Evolutionary conservation across 257 asterid genomes (phyloP).

Genomic region (Plantago elongata): DNA sequence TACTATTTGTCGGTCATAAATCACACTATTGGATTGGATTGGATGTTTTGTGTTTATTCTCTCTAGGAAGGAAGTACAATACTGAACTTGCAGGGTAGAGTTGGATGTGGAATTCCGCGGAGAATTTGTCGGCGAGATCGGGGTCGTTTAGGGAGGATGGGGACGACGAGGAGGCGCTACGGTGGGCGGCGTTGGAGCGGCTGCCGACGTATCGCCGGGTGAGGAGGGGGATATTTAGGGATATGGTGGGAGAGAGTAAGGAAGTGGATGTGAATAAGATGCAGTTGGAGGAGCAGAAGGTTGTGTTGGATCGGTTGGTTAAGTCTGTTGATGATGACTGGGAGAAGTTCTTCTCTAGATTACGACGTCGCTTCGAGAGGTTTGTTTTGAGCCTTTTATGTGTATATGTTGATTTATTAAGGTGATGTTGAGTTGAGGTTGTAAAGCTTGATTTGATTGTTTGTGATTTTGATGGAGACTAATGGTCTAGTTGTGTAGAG

Average conservation of each 20-base stretch:
- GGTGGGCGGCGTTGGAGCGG: conserved; percentile 98
- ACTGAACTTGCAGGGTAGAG: too few relatives aligned
- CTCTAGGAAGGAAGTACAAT: too few relatives aligned
- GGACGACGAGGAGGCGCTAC: conserved; percentile 92
- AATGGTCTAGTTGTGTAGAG: neutral
- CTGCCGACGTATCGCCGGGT: conserved; percentile 86
- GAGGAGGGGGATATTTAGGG: conserved; percentile 71
- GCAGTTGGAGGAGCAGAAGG: conserved; percentile 48
- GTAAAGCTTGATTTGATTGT: neutral
- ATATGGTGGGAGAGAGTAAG: conserved; percentile 61
- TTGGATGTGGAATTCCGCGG: conserved; percentile 84
- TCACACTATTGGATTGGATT: too few relatives aligned
- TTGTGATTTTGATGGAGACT: neutral
- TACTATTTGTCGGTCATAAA: too few relatives aligned
- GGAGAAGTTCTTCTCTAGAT: conserved; percentile 72
- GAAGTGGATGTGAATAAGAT: conserved; percentile 68
- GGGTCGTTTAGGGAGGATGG: conserved; percentile 84
- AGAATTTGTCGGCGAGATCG: conserved; percentile 76
- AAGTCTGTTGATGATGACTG: conserved; percentile 71
- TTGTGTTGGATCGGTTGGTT: conserved; percentile 67
- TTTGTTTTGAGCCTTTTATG: conserved; percentile 7
- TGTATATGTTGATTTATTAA: neutral
- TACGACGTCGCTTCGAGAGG: conserved; percentile 84
- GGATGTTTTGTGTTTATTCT: too few relatives aligned
- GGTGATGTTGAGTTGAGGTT: neutral